Evolutionary conservation across 164 flowering plant genomes (phyloP), one percentile per base, ranked within the genome.

Genomic region (Aristolochia contorta): DNA sequence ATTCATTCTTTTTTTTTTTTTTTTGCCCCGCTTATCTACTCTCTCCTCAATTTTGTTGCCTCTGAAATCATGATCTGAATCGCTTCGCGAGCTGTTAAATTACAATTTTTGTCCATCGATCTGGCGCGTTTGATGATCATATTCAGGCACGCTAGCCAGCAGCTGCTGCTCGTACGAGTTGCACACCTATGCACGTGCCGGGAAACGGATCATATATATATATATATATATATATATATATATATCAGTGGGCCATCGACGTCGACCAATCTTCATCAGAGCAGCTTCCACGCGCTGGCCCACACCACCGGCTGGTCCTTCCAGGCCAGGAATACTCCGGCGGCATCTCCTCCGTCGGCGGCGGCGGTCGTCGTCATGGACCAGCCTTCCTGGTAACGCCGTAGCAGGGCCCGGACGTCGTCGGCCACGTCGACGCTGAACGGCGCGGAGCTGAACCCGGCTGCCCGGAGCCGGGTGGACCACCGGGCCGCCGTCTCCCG

Each of bases 371-470:
- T 25, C 18, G 69, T 67, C 96, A 85, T 86, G 9, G 92, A 72
- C 97, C 97, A 90, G 1, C 97, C 99, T 25, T 87, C 99, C 66
- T 75, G 84, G 46, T 93, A 90, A 78, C 99, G 79, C 79, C 91
- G 72, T 67, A 93, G 67, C 27, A 93, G 71, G 0, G 99, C 94
- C 20, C 88, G 65, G 3, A 86, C 91, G 57, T 90, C 99, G 64
- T 90, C 97, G 6, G 77, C 65, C 48, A 93, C 95, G 59, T 93
- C 99, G 37, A 88, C 95, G 58, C 93, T 86, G 59, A 74, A 93
- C 61, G 50, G 57, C 6, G 72, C 69, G 0, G 86, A 72, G 1
- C 57, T 54, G 33, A 82, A 81, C n/a, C 92, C 97, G 0, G 68
- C 75, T 1, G 54, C 71, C 24, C 61, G 73, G 55, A 93, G 27